Evolutionary conservation across 106 monocot genomes (phyloP), one percentile per base, ranked within the genome.

Genomic region (Acorus gramineus): DNA sequence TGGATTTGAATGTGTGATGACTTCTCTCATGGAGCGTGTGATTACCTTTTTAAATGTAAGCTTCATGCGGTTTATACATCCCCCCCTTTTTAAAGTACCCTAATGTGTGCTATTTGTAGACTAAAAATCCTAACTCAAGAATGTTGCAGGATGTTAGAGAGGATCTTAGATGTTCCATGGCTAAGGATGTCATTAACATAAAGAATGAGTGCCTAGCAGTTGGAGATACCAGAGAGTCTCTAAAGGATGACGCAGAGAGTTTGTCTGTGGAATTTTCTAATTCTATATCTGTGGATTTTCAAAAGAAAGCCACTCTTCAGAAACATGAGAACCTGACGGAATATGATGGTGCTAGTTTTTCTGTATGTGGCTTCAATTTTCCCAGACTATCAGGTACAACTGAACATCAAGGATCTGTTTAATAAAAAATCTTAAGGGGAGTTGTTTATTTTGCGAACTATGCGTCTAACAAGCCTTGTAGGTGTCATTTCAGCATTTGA

Each of bases 1-100:
- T 76, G 80, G 77, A 12, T 95, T 95, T 85, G 94, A 95, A 82
- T 90, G 94, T 72, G 90, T 78, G 57, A 78, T 89, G 8, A 11
- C 85, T 46, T 80, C 90, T 46, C 67, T 90, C 50, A 82, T 95
- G 90, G 94, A 95, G 52, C 84, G 72, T 66, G 84, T 95, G 44
- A 76, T 78, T 46, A 69, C 71, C 47, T 95, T 95, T 72, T 71
- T 95, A 66, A 87, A 90, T 76, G 94, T 95, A 82, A 86, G 85
- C 13, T 2, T 3, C 1, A 44, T 2, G 28, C n/a, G 5, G 9
- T 67, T 43, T 55, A 10, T 7, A 60, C 12, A 4, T 5, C 56
- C 2, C 8, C 56, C 56, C 56, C 11, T 3, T 11, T n/a, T 14
- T 4, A 60, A 60, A 2, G 8, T 44, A 44, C 28, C 28, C 28